Percentiles rank a stretch among this genome's conserved stretches.
Evolutionary conservation across 2,329 filamentous ascomycete genomes (phyloP).

Genomic region (Phyllosticta ampelicida): DNA sequence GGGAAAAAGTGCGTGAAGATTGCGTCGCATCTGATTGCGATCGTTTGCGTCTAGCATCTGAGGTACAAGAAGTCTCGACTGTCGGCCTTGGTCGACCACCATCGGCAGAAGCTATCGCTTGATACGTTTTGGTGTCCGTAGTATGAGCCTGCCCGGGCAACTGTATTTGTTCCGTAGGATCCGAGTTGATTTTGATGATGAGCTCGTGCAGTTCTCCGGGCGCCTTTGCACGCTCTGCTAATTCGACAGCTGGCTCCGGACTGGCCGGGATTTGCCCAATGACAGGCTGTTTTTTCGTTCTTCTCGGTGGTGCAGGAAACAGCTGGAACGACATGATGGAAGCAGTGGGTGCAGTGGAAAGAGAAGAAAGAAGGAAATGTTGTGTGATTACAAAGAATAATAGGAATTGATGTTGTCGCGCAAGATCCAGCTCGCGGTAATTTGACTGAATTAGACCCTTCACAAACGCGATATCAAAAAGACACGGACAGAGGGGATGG

Average conservation of each 20-base stretch:
- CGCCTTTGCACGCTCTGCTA: slow-evolving; percentile 22
- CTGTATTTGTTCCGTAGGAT: slow-evolving; percentile 1
- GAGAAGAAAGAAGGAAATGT: neutral
- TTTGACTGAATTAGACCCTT: neutral
- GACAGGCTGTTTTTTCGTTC: slow-evolving; percentile 18
- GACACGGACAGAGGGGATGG: neutral
- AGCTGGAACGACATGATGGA: slow-evolving; percentile 20
- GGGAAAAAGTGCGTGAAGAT: neutral
- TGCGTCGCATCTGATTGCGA: neutral
- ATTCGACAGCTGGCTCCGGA: slow-evolving; percentile 21
- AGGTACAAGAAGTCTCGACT: neutral
- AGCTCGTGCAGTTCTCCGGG: slow-evolving; percentile 29
- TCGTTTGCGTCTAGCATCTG: neutral
- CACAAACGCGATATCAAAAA: neutral
- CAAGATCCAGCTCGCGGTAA: slow-evolving; percentile 8
- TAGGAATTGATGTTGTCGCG: neutral
- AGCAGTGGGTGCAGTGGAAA: neutral
- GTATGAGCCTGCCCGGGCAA: slow-evolving; percentile 10
- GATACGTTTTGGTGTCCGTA: slow-evolving; percentile 3
- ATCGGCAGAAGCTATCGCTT: neutral
- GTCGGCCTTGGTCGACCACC: neutral
- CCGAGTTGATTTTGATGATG: slow-evolving; percentile 28
- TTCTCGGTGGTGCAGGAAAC: slow-evolving; percentile 27
- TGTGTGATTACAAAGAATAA: slow-evolving; percentile 7
- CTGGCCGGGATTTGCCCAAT: slow-evolving; percentile 19